Conservation (phyloP, 148 eudicot species). For the Limonium bicolor region DNA sequence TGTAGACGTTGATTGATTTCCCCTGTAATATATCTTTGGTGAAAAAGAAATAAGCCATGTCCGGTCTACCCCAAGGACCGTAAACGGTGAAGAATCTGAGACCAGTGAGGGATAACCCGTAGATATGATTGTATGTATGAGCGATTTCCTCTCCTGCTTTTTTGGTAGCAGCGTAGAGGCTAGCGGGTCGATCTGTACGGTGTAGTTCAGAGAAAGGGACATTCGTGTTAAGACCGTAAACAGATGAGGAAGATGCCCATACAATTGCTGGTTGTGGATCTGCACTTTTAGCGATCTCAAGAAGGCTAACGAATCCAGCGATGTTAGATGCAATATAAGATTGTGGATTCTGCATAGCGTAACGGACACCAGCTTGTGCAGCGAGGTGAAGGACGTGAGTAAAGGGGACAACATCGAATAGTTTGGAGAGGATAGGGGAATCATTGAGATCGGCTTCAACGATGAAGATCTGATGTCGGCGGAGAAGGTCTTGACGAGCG, state of each 20-base stretch:
- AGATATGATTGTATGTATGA: slow-evolving; percentile 86
- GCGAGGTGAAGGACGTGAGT: slow-evolving; percentile 79
- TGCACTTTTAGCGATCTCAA: slow-evolving; percentile 57
- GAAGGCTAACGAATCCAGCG: slow-evolving; percentile 68
- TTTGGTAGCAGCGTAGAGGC: slow-evolving; percentile 85
- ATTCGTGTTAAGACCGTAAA: slow-evolving; percentile 68
- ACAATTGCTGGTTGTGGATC: slow-evolving; percentile 84
- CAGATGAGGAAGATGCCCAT: slow-evolving; percentile 90
- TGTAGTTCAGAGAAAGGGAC: slow-evolving; percentile 67
- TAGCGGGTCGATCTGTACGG: slow-evolving; percentile 82
- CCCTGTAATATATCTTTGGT: slow-evolving; percentile 82
- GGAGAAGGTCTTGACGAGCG: slow-evolving; percentile 47
- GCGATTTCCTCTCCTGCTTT: slow-evolving; percentile 95
- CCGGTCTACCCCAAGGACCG: slow-evolving; percentile 96
- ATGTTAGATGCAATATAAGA: slow-evolving; percentile 66
- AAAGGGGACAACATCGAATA: slow-evolving; percentile 80
- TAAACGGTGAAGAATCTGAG: slow-evolving; percentile 81
- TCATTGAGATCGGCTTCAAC: slow-evolving; percentile 88
- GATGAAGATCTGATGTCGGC: slow-evolving; percentile 45
- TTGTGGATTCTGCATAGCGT: slow-evolving; percentile 89
- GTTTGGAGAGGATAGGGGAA: slow-evolving; percentile 39
- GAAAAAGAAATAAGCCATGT: slow-evolving; percentile 95
- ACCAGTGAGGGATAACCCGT: slow-evolving; percentile 79
- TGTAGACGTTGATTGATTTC: slow-evolving; percentile 18
- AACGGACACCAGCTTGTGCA: slow-evolving; percentile 93